A percentile compares a stretch with the other conserved stretches of the same genome.
These are phyloP conservation scores for Calonectria pteridis DNA, from an alignment of 2,329 filamentous ascomycete genomes.

Conservation along the genomic window DNA sequence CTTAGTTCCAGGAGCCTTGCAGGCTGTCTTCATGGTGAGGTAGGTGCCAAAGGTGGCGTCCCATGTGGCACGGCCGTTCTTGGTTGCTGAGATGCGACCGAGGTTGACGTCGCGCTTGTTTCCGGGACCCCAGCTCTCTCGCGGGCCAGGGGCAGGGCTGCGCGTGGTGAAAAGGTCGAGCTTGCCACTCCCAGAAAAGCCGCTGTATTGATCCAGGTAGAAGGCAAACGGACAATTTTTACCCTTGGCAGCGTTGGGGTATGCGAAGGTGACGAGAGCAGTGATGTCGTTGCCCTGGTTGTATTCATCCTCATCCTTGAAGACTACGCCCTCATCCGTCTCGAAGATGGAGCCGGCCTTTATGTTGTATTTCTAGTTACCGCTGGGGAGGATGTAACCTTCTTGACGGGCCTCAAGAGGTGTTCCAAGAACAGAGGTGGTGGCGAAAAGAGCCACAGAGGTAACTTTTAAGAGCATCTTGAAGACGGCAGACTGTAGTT, in stretches of 20 bases:
- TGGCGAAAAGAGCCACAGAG: conserved; percentile 31
- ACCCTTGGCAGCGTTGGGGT: conserved; percentile 33
- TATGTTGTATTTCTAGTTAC: conserved; percentile 35
- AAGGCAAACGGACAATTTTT: conserved; percentile 43
- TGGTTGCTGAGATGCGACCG: conserved; percentile 17
- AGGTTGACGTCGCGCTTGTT: conserved; percentile 42
- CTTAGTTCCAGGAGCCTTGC: conserved; percentile 18
- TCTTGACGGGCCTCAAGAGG: conserved; percentile 23
- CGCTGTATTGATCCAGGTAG: conserved; percentile 28
- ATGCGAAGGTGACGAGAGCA: conserved; percentile 44
- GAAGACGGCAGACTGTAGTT: neutral
- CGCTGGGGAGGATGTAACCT: conserved; percentile 34
- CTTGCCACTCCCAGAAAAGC: conserved; percentile 34
- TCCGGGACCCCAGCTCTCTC: conserved; percentile 36
- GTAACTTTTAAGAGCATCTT: conserved; percentile 37
- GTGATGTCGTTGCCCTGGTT: conserved; percentile 41
- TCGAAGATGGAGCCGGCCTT: conserved; percentile 34
- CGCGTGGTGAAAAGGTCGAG: conserved; percentile 43
- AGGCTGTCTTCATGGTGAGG: conserved; percentile 17
- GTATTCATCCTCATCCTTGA: conserved; percentile 29
- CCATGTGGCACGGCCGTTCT: conserved; percentile 8
- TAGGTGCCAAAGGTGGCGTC: conserved; percentile 18
- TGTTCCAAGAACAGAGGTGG: conserved; percentile 31
- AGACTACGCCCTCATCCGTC: conserved; percentile 12
- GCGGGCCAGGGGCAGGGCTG: conserved; percentile 33